Evolutionary conservation across 2,329 filamentous ascomycete species (phyloP).

Genomic region (Fusarium vanettenii): DNA sequence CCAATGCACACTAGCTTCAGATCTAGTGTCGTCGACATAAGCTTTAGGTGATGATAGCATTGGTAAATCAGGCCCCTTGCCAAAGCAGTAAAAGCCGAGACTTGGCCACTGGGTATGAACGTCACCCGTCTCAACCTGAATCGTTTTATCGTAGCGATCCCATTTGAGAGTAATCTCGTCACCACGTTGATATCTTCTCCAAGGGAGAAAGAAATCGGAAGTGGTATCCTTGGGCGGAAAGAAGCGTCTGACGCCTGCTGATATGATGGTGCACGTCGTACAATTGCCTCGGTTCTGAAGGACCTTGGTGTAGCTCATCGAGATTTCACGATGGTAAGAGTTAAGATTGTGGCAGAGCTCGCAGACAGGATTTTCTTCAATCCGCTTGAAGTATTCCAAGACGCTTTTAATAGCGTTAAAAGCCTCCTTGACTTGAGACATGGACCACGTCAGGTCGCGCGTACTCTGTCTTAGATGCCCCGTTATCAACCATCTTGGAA

Average conservation of each 20-base stretch:
- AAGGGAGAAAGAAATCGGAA: background rate
- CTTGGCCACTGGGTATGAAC: background rate
- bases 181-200: background rate
- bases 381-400: background rate
- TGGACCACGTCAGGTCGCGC: background rate
- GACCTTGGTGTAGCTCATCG: background rate
- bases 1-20: slow-evolving; percentile 17
- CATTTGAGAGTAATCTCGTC: slow-evolving; percentile 11
- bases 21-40: slow-evolving; percentile 14
- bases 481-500: background rate
- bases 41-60: slow-evolving; percentile 13
- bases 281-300: background rate
- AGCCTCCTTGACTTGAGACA: background rate
- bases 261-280: slow-evolving; percentile 4
- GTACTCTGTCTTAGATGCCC: background rate
- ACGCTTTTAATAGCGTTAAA: background rate
- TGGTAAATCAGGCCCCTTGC: background rate
- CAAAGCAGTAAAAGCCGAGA: slow-evolving; percentile 11
- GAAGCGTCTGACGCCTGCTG: background rate
- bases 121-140: background rate
- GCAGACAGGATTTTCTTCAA: background rate
- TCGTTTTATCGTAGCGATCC: background rate
- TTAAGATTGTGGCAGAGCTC: background rate
- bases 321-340: background rate
- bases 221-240: background rate